phyloP scores from a whole-genome alignment of 768 basidiomycete genomes.

The Ramaria sp. region DNA sequence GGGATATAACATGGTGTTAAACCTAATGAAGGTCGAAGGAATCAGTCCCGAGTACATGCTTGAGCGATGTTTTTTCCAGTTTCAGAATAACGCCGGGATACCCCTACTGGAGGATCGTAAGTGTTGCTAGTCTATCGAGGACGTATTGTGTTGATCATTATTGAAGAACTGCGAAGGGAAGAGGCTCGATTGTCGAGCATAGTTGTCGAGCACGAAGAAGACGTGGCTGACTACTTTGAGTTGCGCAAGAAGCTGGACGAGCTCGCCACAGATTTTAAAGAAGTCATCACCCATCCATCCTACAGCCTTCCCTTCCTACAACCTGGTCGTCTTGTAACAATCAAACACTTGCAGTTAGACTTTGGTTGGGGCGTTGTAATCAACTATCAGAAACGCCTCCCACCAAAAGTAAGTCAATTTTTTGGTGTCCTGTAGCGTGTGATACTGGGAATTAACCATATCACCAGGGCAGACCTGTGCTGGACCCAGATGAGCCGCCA shows the following conservation, averaged over 20 bases:
- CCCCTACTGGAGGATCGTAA: slow-evolving; percentile 67
- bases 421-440: background rate
- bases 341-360: slow-evolving; percentile 77
- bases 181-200: slow-evolving; percentile 56
- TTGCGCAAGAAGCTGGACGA: slow-evolving; percentile 88
- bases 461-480: slow-evolving; percentile 32
- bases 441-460: background rate
- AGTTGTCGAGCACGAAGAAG: slow-evolving; percentile 72
- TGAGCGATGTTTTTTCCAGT: slow-evolving; percentile 95
- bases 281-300: slow-evolving; percentile 89
- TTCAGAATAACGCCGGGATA: slow-evolving; percentile 90
- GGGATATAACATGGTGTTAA: slow-evolving; percentile 98
- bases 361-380: slow-evolving; percentile 97
- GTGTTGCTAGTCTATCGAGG: background rate
- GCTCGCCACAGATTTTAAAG: slow-evolving; percentile 77
- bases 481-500: slow-evolving; percentile 58
- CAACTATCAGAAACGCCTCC: slow-evolving; percentile 80
- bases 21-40: slow-evolving; percentile 96
- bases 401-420: slow-evolving; percentile 54
- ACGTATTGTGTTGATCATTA: background rate
- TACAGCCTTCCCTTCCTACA: slow-evolving; percentile 94
- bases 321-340: slow-evolving; percentile 82
- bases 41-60: slow-evolving; percentile 98
- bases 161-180: slow-evolving; percentile 60
- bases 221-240: slow-evolving; percentile 86